Base-by-base conservation (phyloP, 148 eudicot species). In the Vaccinium myrtillus region DNA sequence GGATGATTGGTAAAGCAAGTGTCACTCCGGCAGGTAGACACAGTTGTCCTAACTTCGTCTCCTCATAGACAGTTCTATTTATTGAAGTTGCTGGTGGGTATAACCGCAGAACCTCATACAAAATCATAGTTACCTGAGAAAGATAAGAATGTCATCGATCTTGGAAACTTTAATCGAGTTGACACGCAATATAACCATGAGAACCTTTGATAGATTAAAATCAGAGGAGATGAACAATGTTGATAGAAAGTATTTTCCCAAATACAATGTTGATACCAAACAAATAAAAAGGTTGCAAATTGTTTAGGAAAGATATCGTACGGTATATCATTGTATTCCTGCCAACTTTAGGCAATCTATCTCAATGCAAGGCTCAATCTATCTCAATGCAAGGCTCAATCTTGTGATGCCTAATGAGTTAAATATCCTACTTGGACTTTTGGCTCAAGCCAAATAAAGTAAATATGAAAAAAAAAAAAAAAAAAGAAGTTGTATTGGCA, bases 81-180 rank as follows among this genome's bases (percentile, higher is more conserved):
- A 84, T 0, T 7, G 1, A 0, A 50, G 27, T 21, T 2, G 21
- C 6, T 0, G 82, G 82, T 11, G 86, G 86, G 80, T 84, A 84
- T 78, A 84, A 67, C 15, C 86, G 61, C 48, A 84, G 25, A 84
- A 84, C 86, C 67, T 84, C 86, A 27, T 84, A 30, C 21, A 84
- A 27, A 65, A 84, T 84, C 19, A 73, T 61, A 30, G 86, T 84
- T 30, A 84, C 86, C 86, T 84, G 27, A 49, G 65, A 15, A 50
- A 46, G 67, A 61, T 61, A 61, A 61, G n/a, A 15, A 16, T 61
- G 25, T 8, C 32, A 67, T 25, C 39, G 39, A 36, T 36, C 23
- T 49, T 14, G 5, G 5, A 77, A 77, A n/a, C 10, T 50, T 10
- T 27, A 73, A 58, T 46, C 19, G 67, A 63, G 69, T 51, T 74